Evolutionary conservation across 176 grass and related monocot species (phyloP).

Genomic region (Leersia perrieri): DNA sequence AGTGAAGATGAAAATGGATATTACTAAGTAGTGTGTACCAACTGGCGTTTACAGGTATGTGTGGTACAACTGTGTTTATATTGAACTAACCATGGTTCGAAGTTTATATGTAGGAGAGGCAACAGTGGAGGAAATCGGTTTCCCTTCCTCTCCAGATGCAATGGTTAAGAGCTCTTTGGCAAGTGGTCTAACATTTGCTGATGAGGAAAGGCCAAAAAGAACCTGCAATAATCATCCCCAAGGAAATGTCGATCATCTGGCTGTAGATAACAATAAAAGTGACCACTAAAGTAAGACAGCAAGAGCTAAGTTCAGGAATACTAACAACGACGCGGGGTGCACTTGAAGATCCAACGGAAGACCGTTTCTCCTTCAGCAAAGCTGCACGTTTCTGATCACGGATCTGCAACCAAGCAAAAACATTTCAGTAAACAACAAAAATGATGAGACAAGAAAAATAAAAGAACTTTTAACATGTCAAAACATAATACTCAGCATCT

Average conservation of each 20-base stretch:
- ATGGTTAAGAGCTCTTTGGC: conserved; percentile 64
- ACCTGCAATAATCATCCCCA: conserved; percentile 50
- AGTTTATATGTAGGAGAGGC: conserved; percentile 69
- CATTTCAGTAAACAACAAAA: conserved; percentile 13
- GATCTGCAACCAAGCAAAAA: conserved; percentile 47
- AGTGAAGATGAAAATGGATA: conserved; percentile 1
- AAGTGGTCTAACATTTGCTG: conserved; percentile 53
- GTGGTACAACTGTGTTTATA: conserved; percentile 9
- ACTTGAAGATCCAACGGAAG: conserved; percentile 47
- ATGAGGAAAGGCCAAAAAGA: conserved; percentile 73
- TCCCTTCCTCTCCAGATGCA: conserved; percentile 42
- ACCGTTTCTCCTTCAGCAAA: conserved; percentile 83
- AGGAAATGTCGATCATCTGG: neutral
- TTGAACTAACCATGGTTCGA: conserved; percentile 76
- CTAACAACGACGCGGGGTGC: conserved; percentile 80
- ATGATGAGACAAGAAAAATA: neutral
- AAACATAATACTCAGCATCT: neutral
- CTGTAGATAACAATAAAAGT: conserved; percentile 18
- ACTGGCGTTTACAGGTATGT: neutral
- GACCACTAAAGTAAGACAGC: neutral
- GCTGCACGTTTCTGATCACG: conserved; percentile 78
- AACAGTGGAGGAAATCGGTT: conserved; percentile 55
- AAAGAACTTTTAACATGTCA: neutral
- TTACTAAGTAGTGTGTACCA: neutral
- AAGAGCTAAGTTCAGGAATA: conserved; percentile 23